Base-by-base conservation (phyloP, 2,329 filamentous ascomycete genomes). In the Cladophialophora psammophila region DNA sequence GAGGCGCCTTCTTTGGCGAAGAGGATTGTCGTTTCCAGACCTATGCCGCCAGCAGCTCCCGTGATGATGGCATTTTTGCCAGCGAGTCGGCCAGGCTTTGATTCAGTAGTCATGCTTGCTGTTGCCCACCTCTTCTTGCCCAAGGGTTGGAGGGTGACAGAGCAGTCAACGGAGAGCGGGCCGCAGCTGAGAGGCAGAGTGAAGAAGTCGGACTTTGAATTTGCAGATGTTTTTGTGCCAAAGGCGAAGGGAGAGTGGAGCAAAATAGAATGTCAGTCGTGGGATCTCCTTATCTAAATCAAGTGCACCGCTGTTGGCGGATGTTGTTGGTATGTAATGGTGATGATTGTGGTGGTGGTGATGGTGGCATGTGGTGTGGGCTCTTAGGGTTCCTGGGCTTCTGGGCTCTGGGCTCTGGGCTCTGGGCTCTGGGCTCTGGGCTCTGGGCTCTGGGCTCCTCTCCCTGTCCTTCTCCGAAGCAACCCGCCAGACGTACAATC, bases 1-100 rank as follows among this genome's bases (percentile, higher is more conserved):
- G 87, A 90, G 75, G 93, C 94, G 69, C 93, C 94, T 83, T 97
- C 94, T 71, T 91, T 91, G 67, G 90, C 90, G 76, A 97, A 96
- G 66, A 97, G 90, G 73, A 97, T 94, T 64, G 87, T 87, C 1
- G 94, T 97, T 83, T 97, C 93, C 57, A 97, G 90, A 72, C 94
- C 94, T 76, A 97, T 97, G 76, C 94, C 94, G 76, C 94, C 94
- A 75, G 26, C 40, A 12, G 71, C 72, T 38, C 72, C 72, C 36
- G 72, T 74, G 26, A 74, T 73, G 62, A 72, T 83, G 77, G 86
- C 86, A 80, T 88, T 90, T 80, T 90, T 90, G 78, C 87, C 87
- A 70, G 86, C 82, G 63, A 90, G 82, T 74, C 87, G 85, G 71
- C 77, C 77, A 72, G 71, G 68, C 9, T 70, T 65, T 62, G 62